A percentile compares a stretch with the other conserved stretches of the same genome.
These are phyloP conservation scores for Cyclospora cayetanensis DNA, from an alignment of 169 alveolate genomes.

Conservation along the genomic window DNA sequence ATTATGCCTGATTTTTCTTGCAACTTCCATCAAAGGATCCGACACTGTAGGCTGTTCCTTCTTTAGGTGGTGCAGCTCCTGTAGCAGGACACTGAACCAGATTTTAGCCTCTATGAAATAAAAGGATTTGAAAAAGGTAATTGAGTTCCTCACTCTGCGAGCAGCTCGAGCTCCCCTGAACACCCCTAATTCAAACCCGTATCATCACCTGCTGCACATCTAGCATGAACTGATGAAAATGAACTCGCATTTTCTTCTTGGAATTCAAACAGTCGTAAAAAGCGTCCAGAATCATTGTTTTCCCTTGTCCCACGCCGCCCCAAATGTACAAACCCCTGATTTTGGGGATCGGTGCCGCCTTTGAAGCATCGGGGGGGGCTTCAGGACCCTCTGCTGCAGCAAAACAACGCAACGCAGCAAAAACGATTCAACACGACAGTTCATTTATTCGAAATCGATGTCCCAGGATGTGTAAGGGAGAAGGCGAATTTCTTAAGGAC, in stretches of 20 bases:
- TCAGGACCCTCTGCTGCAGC: neutral
- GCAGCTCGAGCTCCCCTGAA: neutral
- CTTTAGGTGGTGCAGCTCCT: conserved; percentile 67
- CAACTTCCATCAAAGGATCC: conserved; percentile 85
- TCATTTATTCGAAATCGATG: no score
- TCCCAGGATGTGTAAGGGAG: no score
- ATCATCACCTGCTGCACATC: conserved; percentile 70
- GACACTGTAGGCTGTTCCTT: conserved; percentile 66
- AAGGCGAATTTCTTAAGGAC: no score
- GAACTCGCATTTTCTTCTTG: conserved; percentile 79
- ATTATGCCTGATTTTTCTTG: conserved; percentile 76
- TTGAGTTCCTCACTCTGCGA: neutral
- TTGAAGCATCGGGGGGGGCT: neutral
- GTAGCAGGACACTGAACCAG: neutral
- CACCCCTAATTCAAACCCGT: neutral
- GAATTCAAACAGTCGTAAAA: conserved; percentile 79
- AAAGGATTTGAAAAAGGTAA: neutral
- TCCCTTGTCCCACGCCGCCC: conserved; percentile 91
- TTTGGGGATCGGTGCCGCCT: neutral
- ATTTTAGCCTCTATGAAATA: neutral
- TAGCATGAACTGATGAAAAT: conserved; percentile 86
- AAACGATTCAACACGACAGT: no score
- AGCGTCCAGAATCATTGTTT: conserved; percentile 86
- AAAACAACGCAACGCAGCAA: neutral
- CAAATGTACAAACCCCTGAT: conserved; percentile 80